Percentiles rank a stretch among this genome's conserved stretches.
phyloP scores from a whole-genome alignment of 139 green algal genomes.

The Coccomyxa sp. region DNA sequence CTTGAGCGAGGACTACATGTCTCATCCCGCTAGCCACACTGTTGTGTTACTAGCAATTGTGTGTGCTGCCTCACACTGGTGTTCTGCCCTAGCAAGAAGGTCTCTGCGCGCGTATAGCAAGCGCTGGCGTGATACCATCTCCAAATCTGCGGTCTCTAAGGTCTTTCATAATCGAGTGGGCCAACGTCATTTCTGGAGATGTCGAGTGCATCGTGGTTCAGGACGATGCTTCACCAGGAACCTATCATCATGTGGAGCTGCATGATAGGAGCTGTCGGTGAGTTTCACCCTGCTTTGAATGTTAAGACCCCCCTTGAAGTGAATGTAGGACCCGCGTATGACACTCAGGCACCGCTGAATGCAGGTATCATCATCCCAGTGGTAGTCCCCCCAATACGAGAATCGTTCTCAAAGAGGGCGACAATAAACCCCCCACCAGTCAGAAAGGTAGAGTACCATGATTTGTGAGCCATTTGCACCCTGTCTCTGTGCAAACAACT shows the following conservation, averaged over 20 bases:
- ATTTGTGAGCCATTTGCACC: no score
- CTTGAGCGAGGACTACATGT: no score
- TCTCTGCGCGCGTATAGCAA: not conserved
- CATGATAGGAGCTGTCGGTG: constrained; percentile 41
- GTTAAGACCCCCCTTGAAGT: no score
- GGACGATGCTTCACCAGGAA: constrained; percentile 24
- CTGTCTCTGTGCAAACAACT: no score
- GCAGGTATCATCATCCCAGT: constrained; percentile 40
- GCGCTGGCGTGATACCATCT: not conserved
- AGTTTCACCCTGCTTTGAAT: not conserved
- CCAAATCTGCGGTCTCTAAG: not conserved
- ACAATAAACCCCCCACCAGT: constrained; percentile 11
- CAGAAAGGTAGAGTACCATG: constrained; percentile 15
- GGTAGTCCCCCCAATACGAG: constrained; percentile 42
- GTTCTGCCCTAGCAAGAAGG: not conserved
- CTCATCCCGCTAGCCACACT: no score
- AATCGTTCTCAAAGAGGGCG: constrained; percentile 15
- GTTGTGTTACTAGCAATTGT: no score
- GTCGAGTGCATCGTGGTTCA: constrained; percentile 10
- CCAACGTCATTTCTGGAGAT: not conserved
- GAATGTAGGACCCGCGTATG: no score
- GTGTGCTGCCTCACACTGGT: not conserved
- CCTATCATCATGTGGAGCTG: constrained; percentile 51
- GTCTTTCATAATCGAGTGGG: not conserved
- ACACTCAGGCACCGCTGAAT: no score